Evolutionary conservation across 1,284 basidiomycete genomes (phyloP).

Genomic region (Phellinidium pouzarii): DNA sequence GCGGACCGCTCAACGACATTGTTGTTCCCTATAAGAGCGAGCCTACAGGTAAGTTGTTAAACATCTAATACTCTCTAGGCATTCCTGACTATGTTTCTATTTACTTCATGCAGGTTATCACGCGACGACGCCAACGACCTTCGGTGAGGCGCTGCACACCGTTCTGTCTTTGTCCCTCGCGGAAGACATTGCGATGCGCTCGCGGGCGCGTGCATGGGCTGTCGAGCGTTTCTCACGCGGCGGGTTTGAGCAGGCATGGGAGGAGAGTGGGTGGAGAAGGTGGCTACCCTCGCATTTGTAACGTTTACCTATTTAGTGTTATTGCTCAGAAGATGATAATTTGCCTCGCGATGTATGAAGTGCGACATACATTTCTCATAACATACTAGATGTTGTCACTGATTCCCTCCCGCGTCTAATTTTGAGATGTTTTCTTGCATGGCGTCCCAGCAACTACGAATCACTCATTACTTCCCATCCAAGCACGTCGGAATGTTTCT

Average conservation of each 20-base stretch:
- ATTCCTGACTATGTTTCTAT: neutral
- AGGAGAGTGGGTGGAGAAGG: slow-evolving; percentile 50
- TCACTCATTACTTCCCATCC: neutral
- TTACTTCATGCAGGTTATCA: slow-evolving; percentile 68
- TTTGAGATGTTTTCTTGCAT: too few relatives aligned
- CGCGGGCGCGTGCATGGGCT: slow-evolving; percentile 65
- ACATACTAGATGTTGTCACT: neutral
- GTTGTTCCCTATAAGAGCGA: slow-evolving; percentile 71
- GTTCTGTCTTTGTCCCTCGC: slow-evolving; percentile 54
- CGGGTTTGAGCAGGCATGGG: slow-evolving; percentile 74
- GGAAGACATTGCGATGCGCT: slow-evolving; percentile 57
- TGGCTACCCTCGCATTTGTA: slow-evolving; percentile 9
- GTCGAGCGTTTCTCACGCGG: slow-evolving; percentile 68
- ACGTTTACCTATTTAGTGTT: too few relatives aligned
- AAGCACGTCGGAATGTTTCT: too few relatives aligned
- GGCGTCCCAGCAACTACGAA: neutral
- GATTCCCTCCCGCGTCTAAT: neutral
- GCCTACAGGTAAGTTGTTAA: slow-evolving; percentile 53
- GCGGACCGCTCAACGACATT: slow-evolving; percentile 89
- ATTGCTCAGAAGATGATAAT: too few relatives aligned
- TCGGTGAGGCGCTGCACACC: slow-evolving; percentile 62
- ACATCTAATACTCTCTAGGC: neutral
- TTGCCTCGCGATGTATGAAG: too few relatives aligned
- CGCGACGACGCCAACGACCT: slow-evolving; percentile 62
- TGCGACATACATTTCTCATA: too few relatives aligned